Evolutionary conservation across 2,329 filamentous ascomycete genomes (phyloP), one percentile per base, ranked within the genome.

Genomic region (Drechslera avenae): DNA sequence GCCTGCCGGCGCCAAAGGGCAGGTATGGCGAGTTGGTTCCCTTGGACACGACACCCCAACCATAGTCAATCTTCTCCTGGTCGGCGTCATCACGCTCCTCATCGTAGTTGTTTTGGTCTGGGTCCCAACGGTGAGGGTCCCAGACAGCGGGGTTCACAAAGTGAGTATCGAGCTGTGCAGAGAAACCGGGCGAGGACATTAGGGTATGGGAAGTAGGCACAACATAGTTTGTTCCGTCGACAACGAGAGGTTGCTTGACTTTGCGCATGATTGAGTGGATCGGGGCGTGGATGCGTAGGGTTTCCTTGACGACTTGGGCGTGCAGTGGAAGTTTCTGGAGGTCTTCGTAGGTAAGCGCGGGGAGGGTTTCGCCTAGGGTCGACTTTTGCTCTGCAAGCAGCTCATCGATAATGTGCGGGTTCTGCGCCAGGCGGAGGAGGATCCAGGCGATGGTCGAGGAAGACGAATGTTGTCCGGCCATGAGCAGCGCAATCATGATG

Each of bases 261-360:
- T 90, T 89, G 65, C 92, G 90, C 81, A 97, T 85, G 68, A 97
- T 96, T 42, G 90, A 94, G 82, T 97, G 92, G 67, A 97, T 97
- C 1, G 92, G 92, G 1, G 91, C 89, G 73, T 97, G 90, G 13
- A 97, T 81, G 57, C 92, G 89, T 32, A 97, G 86, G 2, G 92
- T 96, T 77, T 97, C 92, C 78, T 93, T 94, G 76, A 97, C 83
- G 58, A 95, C 86, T 64, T 90, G 88, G 64, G 87, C 82, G 79
- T 96, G 90, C 16, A 97, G 84, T 40, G 90, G 85, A 28, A 97
- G 83, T 73, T 87, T 88, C 62, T 86, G 80, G 13, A 97, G 82
- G 59, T 88, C 83, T 60, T 96, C 92, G 70, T 88, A 93, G 39
- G 81, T 84, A 39, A 96, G 81, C 12, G 85, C 80, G 14, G 89